Base-by-base conservation (phyloP, 1,284 basidiomycete species). In the Xerocomus subilludens region DNA sequence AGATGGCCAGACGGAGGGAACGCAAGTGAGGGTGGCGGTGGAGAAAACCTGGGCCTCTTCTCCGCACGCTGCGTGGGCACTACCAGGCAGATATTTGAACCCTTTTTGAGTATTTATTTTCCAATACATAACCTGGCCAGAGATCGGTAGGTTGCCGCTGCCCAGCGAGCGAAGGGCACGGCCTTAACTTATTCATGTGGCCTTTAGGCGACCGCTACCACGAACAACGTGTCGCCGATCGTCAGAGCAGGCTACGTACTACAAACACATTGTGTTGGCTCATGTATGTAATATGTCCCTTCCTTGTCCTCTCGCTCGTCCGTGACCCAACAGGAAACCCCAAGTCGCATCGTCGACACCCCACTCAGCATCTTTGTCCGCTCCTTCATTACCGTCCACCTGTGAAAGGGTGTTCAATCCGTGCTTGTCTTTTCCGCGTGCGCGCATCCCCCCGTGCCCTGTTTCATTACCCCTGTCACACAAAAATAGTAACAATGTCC, bases 191-290 rank as follows among this genome's bases (percentile, higher is more conserved):
- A 69, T 71, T 64, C 62, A 30, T 45, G 62, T 67, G 75, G 78
- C 53, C 35, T 79, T 79, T 81, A 81, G 63, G 78, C 79, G 79
- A 81, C 79, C 72, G 68, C 76, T 69, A 69, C 38, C 42, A 27
- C 62, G 32, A 65, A 56, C 72, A 69, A 67, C 74, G 55, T 80
- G 80, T 68, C 20, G 73, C 68, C 79, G 81, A 80, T 82, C 77
- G 81, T 82, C 79, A 79, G 74, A 81, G 68, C 51, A 59, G 59
- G 64, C 47, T 81, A 80, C 79, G 79, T 80, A 80, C 80, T 80
- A 80, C 80, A 74, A 67, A 78, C 77, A 23, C 77, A 62, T 18
- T 56, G 67, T 32, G 71, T 27, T 11, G 27, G n/a, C 49, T 67
- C 68, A 66, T 27, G 74, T 82, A 82, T 81, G 79, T 80, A 80